Base-by-base conservation (phyloP, 805 yeast genomes). In the Candida odintsovae region DNA sequence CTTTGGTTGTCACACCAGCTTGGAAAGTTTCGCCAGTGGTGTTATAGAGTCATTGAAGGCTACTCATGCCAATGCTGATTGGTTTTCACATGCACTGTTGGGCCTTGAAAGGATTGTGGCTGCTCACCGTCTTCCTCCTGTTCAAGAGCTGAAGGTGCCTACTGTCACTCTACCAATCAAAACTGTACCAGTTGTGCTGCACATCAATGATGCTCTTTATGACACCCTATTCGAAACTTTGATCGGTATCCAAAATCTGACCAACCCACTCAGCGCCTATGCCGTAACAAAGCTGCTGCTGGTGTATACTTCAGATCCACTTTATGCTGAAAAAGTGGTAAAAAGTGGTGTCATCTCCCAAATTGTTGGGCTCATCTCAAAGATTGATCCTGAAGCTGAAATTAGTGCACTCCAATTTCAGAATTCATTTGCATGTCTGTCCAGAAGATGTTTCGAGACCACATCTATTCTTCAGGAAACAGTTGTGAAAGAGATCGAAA, bases 381-480 rank as follows among this genome's bases (percentile, higher is more conserved):
- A 63, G 23, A 67, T 73, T 8, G 33, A 43, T 50, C 3, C 65
- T 68, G 58, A 40, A 40, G 38, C 35, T 35, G 6, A 71, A 6
- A 71, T 70, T 16, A 66, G 63, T 40, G 64, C 69, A 2, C 65
- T 64, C 50, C 63, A 64, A 48, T 48, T 80, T 2, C 81, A 79
- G 49, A 66, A 73, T 6, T 62, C 78, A 1, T 68, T 82, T 19
- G 69, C 80, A 1, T 67, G 78, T 12, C 66, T 89, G 29, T 61
- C 83, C 1, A 75, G 96, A 59, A 71, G 85, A 39, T 82, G 90
- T 47, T 79, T 83, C 60, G 97, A 90, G 62, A 75, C 79, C 3
- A 61, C 67, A 0, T 73, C 70, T 0, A 65, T 77, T 12, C 66
- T 88, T 6, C 67, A 70, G 25, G 66, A 67, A 10, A 65, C 76